A percentile compares a stretch with the other conserved stretches of the same genome.
phyloP scores from a whole-genome alignment of 768 basidiomycete genomes.

The Clavulina sp. region DNA sequence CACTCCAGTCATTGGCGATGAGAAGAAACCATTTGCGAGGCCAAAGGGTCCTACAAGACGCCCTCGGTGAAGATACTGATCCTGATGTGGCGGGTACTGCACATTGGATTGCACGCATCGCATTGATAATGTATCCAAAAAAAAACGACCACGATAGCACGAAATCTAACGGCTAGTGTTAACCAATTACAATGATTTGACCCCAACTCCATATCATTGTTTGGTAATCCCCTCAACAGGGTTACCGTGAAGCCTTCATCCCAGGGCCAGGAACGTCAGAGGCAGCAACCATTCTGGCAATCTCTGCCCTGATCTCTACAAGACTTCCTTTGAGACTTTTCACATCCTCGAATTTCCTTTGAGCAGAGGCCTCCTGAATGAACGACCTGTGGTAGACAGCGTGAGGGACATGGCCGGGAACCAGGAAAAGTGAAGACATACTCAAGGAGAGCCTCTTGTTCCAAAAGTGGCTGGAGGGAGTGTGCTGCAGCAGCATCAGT shows the following conservation, averaged over 20 bases:
- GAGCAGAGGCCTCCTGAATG: conserved; percentile 74
- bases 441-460: conserved; percentile 86
- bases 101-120: background rate
- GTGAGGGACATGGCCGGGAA: background rate
- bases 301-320: conserved; percentile 69
- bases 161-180: too few relatives aligned
- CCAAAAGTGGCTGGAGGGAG: conserved; percentile 69
- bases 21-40: conserved; percentile 41
- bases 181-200: too few relatives aligned
- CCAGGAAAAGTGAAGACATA: background rate
- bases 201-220: too few relatives aligned
- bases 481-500: conserved; percentile 54
- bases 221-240: too few relatives aligned
- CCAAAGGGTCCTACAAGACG: conserved; percentile 53
- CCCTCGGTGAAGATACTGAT: conserved; percentile 10
- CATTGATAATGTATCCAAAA: background rate
- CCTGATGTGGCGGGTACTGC: background rate
- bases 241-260: too few relatives aligned
- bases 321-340: conserved; percentile 66
- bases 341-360: conserved; percentile 91
- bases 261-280: too few relatives aligned
- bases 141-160: too few relatives aligned
- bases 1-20: conserved; percentile 11
- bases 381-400: conserved; percentile 28
- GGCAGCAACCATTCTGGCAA: conserved; percentile 35